Evolutionary conservation across 1,139 yeast genomes (phyloP), one percentile per base, ranked within the genome.

Genomic region (Protomyces macrosporus): DNA sequence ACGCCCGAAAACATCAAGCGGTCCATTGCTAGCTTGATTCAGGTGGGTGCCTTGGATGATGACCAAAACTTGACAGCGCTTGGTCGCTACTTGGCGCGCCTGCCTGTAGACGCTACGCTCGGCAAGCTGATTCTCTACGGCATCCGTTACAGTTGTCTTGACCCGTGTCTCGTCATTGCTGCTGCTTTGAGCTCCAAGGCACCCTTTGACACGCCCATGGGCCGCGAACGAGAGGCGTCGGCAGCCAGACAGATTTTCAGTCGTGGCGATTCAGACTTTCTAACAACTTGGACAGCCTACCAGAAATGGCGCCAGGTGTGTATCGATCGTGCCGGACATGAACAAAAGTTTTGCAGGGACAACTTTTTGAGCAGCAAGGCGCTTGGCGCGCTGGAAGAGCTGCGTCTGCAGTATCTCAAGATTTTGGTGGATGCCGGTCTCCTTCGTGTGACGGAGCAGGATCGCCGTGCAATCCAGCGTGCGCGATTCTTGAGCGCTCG

Each of bases 81-180:
- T 55, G 96, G 96, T 3, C 45, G 53, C 42, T 61, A 67, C 33
- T 53, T 68, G 32, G 66, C 70, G 10, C 45, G 55, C n/a, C 50
- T 68, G 66, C 95, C 95, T 1, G 77, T 90, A 45, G 95, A 88
- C 71, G 81, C 88, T 62, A 83, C 81, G 63, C 84, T 88, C 65
- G 95, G 91, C 7, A 88, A 88, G 69, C 73, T 88, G 64, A 75
- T 88, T 55, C 81, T 87, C 40, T 81, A 57, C 48, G 70, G 69
- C 3, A 58, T 67, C n/a, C 35, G 67, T 7, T 69, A 69, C 65
- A 66, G 67, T 32, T 69, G 71, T 53, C 52, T 69, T 12, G 71
- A 69, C 45, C 54, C 64, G 4, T 63, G 66, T 37, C 59, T 70
- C 30, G 64, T 67, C 54, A 57, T 68, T 33, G 71, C 70, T n/a